A percentile compares a stretch with the other conserved stretches of the same genome.
Evolutionary conservation across 2,329 filamentous ascomycete species (phyloP).

Genomic region (Cadophora sp.): DNA sequence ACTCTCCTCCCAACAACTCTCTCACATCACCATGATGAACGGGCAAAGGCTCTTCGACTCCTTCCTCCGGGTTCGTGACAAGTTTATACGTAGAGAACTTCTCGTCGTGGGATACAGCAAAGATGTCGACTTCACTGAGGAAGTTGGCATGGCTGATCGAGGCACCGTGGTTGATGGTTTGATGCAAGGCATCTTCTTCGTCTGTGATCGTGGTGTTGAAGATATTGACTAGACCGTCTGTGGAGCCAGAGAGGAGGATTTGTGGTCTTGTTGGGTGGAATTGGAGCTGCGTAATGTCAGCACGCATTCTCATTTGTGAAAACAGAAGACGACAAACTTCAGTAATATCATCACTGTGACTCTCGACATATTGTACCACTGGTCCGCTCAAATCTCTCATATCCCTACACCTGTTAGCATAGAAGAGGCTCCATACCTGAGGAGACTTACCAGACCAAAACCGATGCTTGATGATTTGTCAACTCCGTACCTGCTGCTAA

Average conservation of each 20-base stretch:
- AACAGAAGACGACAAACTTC: conserved; percentile 49
- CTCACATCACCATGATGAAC: conserved; percentile 74
- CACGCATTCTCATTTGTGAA: conserved; percentile 23
- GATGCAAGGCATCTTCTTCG: conserved; percentile 79
- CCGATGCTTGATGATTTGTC: conserved; percentile 65
- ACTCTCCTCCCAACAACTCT: conserved; percentile 70
- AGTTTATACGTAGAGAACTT: conserved; percentile 76
- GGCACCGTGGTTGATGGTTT: conserved; percentile 79
- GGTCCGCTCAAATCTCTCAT: conserved; percentile 56
- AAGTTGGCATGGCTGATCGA: conserved; percentile 80
- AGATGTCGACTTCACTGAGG: conserved; percentile 68
- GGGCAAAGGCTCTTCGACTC: conserved; percentile 54
- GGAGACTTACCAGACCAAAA: conserved; percentile 63
- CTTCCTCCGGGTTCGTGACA: conserved; percentile 67
- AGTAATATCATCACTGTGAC: conserved; percentile 73
- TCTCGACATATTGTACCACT: conserved; percentile 64
- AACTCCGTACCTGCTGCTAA: conserved; percentile 78
- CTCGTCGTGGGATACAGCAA: conserved; percentile 80
- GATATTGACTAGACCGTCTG: conserved; percentile 79
- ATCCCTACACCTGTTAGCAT: conserved; percentile 55
- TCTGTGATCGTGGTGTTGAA: conserved; percentile 74
- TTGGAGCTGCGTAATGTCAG: conserved; percentile 53
- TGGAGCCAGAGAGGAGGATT: conserved; percentile 77
- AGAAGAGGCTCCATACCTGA: no score
- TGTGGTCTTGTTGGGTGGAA: conserved; percentile 67